Evolutionary conservation across 805 yeast genomes (phyloP), one percentile per base, ranked within the genome.

Genomic region (Nakazawaea siamensis): DNA sequence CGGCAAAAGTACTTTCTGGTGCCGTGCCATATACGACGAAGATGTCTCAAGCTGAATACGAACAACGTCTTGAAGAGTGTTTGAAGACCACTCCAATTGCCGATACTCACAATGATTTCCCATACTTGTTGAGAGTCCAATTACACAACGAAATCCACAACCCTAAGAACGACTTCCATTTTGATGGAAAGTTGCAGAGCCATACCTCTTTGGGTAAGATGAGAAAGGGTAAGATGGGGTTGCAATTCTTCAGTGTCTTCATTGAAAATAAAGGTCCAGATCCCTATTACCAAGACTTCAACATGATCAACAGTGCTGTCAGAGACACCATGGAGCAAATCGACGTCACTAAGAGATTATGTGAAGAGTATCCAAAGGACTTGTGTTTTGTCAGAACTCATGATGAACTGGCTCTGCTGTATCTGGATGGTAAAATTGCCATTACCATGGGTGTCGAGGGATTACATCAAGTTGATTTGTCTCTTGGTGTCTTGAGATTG

Each of bases 261-360:
- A 63, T 68, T 29, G 73, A 67, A 42, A 54, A 52, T 34, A 65
- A 66, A 33, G 50, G 48, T n/a, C 60, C 57, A 10, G 60, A 58
- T 39, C 50, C 49, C 31, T 46, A 60, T 4, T 66, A 60, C 34
- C 58, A 58, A 31, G 69, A 69, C 43, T 71, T 69, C 51, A 64
- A 68, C 46, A 49, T 50, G 39, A 54, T 64, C 20, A 65, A 59
- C 38, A 49, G 55, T 27, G 62, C 63, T 4, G 76, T 71, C 2
- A 51, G 76, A 41, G 76, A 70, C 47, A 70, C 76, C 1, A 32
- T 71, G 42, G 78, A 71, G 43, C 75, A 68, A 45, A 67, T 71
- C 27, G 78, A 71, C 47, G 67, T 69, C 5, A 58, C 64, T 4
- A 62, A 62, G 42, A 52, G 76, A 40, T 45, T 70, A 19, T 65